These are phyloP conservation scores for Albifimbria verrucaria DNA, from an alignment of 2,329 filamentous ascomycete genomes.

Conservation along the genomic window DNA sequence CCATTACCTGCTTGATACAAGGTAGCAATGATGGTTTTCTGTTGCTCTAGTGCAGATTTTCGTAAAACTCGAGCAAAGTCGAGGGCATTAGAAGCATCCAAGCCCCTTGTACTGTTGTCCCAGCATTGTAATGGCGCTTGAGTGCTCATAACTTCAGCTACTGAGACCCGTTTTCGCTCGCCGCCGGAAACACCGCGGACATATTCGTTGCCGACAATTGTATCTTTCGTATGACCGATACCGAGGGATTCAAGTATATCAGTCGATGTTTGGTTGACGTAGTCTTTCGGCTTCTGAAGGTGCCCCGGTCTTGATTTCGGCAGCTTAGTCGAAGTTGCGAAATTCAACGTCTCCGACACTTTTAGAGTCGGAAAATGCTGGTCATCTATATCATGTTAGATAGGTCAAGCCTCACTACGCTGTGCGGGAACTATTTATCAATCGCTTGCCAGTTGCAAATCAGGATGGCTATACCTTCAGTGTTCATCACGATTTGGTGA, in stretches of 20 bases:
- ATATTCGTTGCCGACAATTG: constrained; percentile 58
- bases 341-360: not conserved
- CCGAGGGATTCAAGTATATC: constrained; percentile 1
- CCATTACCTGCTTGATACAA: constrained; percentile 64
- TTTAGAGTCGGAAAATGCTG: constrained; percentile 1
- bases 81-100: constrained; percentile 68
- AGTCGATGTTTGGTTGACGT: not conserved
- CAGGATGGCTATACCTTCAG: not conserved
- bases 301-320: not conserved
- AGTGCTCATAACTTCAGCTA: constrained; percentile 59
- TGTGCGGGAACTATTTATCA: not conserved
- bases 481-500: constrained; percentile 2
- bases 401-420: not conserved
- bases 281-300: not conserved
- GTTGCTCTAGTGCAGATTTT: constrained; percentile 60
- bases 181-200: constrained; percentile 58
- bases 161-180: constrained; percentile 67
- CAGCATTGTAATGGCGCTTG: constrained; percentile 58
- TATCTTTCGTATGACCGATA: constrained; percentile 1
- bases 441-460: too few species aligned
- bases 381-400: not conserved
- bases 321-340: not conserved
- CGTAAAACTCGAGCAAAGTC: constrained; percentile 62
- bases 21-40: constrained; percentile 64
- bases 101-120: constrained; percentile 67